phyloP scores from a whole-genome alignment of 495 filamentous ascomycete genomes.

The Neurospora hispaniola region DNA sequence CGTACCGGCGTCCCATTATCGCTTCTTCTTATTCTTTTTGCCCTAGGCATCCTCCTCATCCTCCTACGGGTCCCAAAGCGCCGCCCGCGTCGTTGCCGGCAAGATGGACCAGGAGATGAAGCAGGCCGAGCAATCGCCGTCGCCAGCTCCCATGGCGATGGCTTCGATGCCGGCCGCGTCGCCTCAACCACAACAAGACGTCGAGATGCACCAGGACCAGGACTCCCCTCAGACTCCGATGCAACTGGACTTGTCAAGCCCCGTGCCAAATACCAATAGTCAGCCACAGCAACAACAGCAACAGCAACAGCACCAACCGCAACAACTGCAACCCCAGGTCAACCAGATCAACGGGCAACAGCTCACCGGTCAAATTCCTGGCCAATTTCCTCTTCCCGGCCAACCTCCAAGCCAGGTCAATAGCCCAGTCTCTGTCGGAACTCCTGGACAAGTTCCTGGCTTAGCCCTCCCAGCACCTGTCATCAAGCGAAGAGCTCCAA shows the following conservation, averaged over 20 bases:
- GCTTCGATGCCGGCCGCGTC: conserved; percentile 5
- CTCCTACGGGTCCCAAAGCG: neutral
- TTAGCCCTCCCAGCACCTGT: conserved; percentile 1
- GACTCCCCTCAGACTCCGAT: neutral
- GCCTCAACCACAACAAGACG: conserved; percentile 4
- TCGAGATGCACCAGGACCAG: neutral
- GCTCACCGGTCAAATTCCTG: neutral
- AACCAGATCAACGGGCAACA: neutral
- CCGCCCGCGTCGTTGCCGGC: neutral
- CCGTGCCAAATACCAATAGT: neutral
- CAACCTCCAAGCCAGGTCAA: neutral
- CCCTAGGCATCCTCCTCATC: neutral
- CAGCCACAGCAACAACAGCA: neutral
- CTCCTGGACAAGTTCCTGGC: conserved; percentile 2
- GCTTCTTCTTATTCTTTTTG: neutral
- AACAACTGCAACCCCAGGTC: neutral
- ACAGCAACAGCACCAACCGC: neutral
- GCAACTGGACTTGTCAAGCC: neutral
- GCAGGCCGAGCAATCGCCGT: conserved; percentile 5
- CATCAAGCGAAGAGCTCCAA: conserved; percentile 35
- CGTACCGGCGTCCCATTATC: neutral
- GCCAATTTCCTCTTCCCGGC: neutral
- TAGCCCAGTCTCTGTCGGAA: neutral
- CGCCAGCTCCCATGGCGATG: neutral
- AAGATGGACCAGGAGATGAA: conserved; percentile 20